Evolutionary conservation across 495 filamentous ascomycete genomes (phyloP).

Genomic region (Aspergillus heteromorphus): DNA sequence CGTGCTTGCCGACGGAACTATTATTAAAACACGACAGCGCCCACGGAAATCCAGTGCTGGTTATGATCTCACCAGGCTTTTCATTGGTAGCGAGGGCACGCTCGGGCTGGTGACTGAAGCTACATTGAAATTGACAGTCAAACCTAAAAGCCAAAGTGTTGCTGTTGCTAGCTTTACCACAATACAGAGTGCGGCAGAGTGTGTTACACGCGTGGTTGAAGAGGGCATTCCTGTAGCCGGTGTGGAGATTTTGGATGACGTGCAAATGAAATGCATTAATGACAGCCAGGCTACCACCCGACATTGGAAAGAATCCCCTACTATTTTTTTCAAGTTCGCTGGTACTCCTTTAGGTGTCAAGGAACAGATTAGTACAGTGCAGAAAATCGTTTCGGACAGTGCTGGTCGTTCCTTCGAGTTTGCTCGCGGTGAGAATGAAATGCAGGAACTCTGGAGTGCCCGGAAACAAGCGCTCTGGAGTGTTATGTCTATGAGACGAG

Average conservation of each 20-base stretch:
- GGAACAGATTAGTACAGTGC: constrained; percentile 55
- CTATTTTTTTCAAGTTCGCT: constrained; percentile 62
- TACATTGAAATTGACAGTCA: constrained; percentile 57
- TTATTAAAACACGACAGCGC: constrained; percentile 61
- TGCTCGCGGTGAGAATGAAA: constrained; percentile 50
- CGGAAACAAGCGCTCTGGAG: constrained; percentile 58
- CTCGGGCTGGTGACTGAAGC: constrained; percentile 63
- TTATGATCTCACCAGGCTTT: constrained; percentile 59
- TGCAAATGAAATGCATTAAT: constrained; percentile 64
- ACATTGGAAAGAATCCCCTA: constrained; percentile 56
- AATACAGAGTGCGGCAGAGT: constrained; percentile 53
- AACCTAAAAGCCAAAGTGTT: constrained; percentile 55
- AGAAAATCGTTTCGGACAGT: constrained; percentile 47
- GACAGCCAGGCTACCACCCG: constrained; percentile 48
- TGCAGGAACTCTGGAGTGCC: constrained; percentile 56
- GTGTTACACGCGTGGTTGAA: constrained; percentile 55
- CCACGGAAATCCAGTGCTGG: constrained; percentile 62
- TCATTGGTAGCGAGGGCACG: constrained; percentile 62
- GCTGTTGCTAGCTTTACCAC: constrained; percentile 56
- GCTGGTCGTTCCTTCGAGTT: constrained; percentile 54
- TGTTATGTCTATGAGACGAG: constrained; percentile 52
- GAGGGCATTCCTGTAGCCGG: constrained; percentile 59
- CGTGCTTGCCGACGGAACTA: constrained; percentile 59
- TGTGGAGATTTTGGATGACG: constrained; percentile 60
- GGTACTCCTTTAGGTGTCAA: constrained; percentile 54